phyloP scores from a whole-genome alignment of 1,139 yeast species.

The Scheffersomyces titani region DNA sequence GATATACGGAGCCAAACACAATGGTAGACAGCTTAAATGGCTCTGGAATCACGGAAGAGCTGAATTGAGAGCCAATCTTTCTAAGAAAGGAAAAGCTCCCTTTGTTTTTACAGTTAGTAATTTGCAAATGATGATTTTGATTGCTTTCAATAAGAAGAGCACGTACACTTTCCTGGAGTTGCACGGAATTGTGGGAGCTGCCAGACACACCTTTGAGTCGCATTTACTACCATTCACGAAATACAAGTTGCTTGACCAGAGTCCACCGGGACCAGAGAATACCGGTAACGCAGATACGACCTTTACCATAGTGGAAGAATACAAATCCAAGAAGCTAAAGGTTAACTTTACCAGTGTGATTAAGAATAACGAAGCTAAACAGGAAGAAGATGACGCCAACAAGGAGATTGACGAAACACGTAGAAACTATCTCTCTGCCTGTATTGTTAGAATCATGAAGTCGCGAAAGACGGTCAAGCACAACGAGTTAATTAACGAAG shows the following conservation, averaged over 20 bases:
- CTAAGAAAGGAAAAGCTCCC: constrained; percentile 82
- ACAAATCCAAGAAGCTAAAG: constrained; percentile 80
- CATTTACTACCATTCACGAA: constrained; percentile 79
- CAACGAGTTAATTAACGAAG: constrained; percentile 82
- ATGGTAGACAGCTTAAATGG: constrained; percentile 92
- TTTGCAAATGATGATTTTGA: constrained; percentile 81
- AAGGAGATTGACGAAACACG: constrained; percentile 88
- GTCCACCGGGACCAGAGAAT: constrained; percentile 55
- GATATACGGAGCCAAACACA: constrained; percentile 74
- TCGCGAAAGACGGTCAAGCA: constrained; percentile 82
- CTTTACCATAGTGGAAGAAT: constrained; percentile 76
- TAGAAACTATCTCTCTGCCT: constrained; percentile 83
- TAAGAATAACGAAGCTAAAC: constrained; percentile 65
- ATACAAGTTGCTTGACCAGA: constrained; percentile 70
- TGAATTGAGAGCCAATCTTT: constrained; percentile 85
- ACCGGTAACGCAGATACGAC: constrained; percentile 54
- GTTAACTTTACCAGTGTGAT: constrained; percentile 85
- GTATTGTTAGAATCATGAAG: constrained; percentile 96
- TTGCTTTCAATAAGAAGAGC: constrained; percentile 72
- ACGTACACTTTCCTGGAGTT: constrained; percentile 63
- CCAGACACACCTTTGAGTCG: constrained; percentile 66
- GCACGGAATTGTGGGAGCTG: constrained; percentile 66
- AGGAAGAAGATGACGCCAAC: constrained; percentile 79
- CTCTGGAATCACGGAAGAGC: constrained; percentile 94
- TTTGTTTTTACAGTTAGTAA: constrained; percentile 79